Percentiles rank a stretch among this genome's conserved stretches.
phyloP scores from a whole-genome alignment of 2,329 filamentous ascomycete species.

The Fusarium mundagurra region DNA sequence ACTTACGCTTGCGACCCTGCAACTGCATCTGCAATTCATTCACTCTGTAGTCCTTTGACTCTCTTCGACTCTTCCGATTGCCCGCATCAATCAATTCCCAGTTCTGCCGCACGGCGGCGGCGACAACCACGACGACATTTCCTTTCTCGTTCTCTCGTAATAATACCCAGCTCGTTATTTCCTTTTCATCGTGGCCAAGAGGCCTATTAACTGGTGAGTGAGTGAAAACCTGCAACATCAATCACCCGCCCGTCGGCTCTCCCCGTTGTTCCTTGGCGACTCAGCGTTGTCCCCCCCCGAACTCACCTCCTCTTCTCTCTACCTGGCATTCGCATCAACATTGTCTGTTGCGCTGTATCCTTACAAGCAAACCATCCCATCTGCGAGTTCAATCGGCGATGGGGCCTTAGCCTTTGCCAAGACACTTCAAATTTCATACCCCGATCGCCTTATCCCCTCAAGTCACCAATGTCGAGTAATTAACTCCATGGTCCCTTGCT shows the following conservation, averaged over 20 bases:
- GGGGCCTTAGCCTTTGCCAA: constrained; percentile 10
- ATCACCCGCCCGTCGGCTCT: neutral
- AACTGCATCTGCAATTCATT: constrained; percentile 33
- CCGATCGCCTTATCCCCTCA: constrained; percentile 11
- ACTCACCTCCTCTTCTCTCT: neutral
- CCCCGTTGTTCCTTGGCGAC: neutral
- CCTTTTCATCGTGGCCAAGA: constrained; percentile 22
- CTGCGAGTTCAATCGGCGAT: constrained; percentile 14
- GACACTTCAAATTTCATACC: constrained; percentile 14
- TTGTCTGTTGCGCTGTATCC: neutral
- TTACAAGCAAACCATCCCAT: neutral
- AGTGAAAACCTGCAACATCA: constrained; percentile 20
- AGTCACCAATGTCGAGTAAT: constrained; percentile 12
- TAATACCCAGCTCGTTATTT: constrained; percentile 14
- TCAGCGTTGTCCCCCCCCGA: constrained; percentile 13
- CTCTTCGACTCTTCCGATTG: constrained; percentile 31
- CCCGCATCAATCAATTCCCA: constrained; percentile 17
- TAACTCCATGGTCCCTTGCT: constrained; percentile 23
- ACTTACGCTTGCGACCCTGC: constrained; percentile 45
- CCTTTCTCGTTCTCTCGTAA: neutral
- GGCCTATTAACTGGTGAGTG: constrained; percentile 37
- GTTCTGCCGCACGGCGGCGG: constrained; percentile 31
- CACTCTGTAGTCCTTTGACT: constrained; percentile 36
- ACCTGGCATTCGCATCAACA: neutral
- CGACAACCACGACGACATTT: constrained; percentile 9